Base-by-base conservation (phyloP, 805 yeast genomes). In the Candida golubevii region DNA sequence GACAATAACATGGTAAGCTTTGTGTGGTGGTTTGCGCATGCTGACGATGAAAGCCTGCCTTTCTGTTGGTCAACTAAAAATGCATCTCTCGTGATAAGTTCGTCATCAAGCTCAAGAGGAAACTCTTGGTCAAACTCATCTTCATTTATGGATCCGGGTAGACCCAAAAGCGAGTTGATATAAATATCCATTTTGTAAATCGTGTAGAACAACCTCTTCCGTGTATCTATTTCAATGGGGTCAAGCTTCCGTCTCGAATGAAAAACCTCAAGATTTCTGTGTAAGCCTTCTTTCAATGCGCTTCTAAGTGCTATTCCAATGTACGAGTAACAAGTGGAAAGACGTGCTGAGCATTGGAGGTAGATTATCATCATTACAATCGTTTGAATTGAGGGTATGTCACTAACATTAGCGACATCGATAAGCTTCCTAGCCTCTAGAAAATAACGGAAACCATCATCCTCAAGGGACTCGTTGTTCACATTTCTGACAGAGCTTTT, bases 161-260 rank as follows among this genome's bases (percentile, higher is more conserved):
- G 69, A 1, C 96, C 97, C 51, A 90, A 61, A 68, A 89, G 81
- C 8, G 96, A 85, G 60, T 86, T 87, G 56, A 88, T 86, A 60
- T 90, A 89, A 36, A 88, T 80, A 58, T 90, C 97, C 84, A 88
- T 85, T 61, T 89, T 89, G 61, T 86, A 85, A 49, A 89, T 83
- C 1, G 96, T 84, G 86, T 91, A 89, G 61, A 89, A 89, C 35
- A 90, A 66, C 47, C 97, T 72, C 62, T 88, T 89, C 48, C 95
- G 72, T 1, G 87, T 84, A 58, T 90, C 96, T 33, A 81, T 69
- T 58, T 87, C 95, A 30, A 89, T 81, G 1, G 90, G 90, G 53
- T 84, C 84, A 38, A 76, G 69, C 53, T 81, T 80, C 23, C 72
- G 45, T 52, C 79, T 72, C 35, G 80, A 69, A 42, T 69, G 74